phyloP scores from a whole-genome alignment of 2,329 filamentous ascomycete genomes.

The Monilinia laxa region DNA sequence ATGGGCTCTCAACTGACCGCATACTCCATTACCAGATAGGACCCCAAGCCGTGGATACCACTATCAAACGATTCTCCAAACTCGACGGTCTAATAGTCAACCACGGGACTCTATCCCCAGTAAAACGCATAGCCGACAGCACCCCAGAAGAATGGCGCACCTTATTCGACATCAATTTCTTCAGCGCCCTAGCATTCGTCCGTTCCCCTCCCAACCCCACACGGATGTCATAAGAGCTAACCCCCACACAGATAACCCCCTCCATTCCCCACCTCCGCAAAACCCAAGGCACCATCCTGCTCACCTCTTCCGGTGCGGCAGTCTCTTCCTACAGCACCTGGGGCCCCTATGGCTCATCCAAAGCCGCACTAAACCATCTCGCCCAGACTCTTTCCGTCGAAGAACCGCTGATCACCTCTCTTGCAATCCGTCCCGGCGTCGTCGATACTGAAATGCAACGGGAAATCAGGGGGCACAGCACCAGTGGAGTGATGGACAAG shows the following conservation, averaged over 20 bases:
- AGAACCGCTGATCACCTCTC: constrained; percentile 70
- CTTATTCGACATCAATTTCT: constrained; percentile 81
- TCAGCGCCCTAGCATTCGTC: constrained; percentile 78
- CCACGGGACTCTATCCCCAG: constrained; percentile 77
- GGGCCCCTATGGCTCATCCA: constrained; percentile 79
- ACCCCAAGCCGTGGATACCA: constrained; percentile 61
- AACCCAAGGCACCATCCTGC: constrained; percentile 68
- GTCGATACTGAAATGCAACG: constrained; percentile 90
- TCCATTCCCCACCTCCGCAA: constrained; percentile 67
- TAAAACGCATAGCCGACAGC: constrained; percentile 66
- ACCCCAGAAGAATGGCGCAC: constrained; percentile 72
- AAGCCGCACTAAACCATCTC: constrained; percentile 81
- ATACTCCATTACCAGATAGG: constrained; percentile 45
- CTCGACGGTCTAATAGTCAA: constrained; percentile 86
- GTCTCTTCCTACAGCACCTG: constrained; percentile 65
- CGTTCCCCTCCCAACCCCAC: constrained; percentile 36
- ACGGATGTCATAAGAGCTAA: constrained; percentile 18
- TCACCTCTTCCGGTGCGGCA: constrained; percentile 79
- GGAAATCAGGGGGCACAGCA: constrained; percentile 67
- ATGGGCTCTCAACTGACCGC: not conserved
- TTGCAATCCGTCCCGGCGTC: constrained; percentile 75
- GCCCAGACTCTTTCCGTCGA: constrained; percentile 71
- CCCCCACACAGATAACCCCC: constrained; percentile 52
- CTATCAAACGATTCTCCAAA: constrained; percentile 65
- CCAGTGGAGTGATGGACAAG: constrained; percentile 54